phyloP scores from a whole-genome alignment of 768 basidiomycete genomes.

The Cystobasidium tubakii region DNA sequence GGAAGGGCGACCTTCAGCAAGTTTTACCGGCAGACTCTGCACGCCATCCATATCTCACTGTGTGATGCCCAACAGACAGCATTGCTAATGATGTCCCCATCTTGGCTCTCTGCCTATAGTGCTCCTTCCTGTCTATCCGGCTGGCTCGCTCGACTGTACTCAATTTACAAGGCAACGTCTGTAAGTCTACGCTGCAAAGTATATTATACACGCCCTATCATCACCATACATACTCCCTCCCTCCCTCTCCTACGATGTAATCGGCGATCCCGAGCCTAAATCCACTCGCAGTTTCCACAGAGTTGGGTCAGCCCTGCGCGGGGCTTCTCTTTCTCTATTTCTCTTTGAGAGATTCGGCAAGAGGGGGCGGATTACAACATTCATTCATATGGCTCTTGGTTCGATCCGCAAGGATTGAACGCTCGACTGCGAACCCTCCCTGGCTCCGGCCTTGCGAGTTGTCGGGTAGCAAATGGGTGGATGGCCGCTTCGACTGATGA shows the following conservation, averaged over 20 bases:
- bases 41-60: neutral
- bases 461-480: conserved; percentile 18
- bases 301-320: conserved; percentile 29
- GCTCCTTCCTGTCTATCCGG: neutral
- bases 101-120: neutral
- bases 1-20: neutral
- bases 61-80: neutral
- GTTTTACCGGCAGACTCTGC: neutral
- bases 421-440: conserved; percentile 36
- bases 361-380: neutral
- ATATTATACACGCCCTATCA: neutral
- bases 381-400: neutral
- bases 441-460: conserved; percentile 2
- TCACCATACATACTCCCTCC: neutral
- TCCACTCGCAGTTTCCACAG: conserved; percentile 39
- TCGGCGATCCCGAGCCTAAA: conserved; percentile 28
- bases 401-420: neutral
- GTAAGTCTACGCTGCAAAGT: neutral
- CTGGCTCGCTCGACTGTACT: neutral
- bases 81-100: neutral
- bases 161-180: neutral
- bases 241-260: conserved; percentile 24
- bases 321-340: conserved; percentile 3
- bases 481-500: conserved; percentile 29
- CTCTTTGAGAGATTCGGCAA: too few species aligned